These are phyloP conservation scores for Xylariaceae sp. DNA, from an alignment of 2,329 filamentous ascomycete genomes.

Conservation along the genomic window DNA sequence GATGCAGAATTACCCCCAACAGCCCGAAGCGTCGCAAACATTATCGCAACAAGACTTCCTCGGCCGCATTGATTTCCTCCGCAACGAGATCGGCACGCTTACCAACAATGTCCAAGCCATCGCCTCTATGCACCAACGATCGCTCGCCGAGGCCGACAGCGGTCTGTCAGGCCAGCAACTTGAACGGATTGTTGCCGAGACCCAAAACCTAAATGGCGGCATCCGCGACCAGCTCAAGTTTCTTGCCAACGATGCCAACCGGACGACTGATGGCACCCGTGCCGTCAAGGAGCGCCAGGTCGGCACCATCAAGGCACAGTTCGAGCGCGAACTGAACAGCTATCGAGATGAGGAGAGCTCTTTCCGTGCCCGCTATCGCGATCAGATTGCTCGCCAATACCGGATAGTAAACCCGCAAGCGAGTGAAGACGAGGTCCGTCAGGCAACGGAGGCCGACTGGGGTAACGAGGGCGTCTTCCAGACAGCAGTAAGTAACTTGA, in stretches of 20 bases:
- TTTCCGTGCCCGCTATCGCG: constrained; percentile 74
- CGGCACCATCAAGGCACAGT: constrained; percentile 72
- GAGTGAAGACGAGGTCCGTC: constrained; percentile 72
- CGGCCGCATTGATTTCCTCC: constrained; percentile 68
- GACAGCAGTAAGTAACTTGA: constrained; percentile 63
- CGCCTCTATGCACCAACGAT: constrained; percentile 73
- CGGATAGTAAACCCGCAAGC: constrained; percentile 83
- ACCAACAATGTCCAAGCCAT: constrained; percentile 73
- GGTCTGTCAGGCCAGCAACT: constrained; percentile 60
- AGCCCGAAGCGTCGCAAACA: constrained; percentile 40
- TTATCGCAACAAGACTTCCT: constrained; percentile 73
- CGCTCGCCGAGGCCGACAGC: constrained; percentile 70
- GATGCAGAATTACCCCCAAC: constrained; percentile 57
- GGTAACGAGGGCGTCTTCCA: constrained; percentile 83
- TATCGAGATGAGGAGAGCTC: constrained; percentile 75
- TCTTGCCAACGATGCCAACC: constrained; percentile 73
- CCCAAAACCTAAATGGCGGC: constrained; percentile 73
- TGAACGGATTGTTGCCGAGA: constrained; percentile 72
- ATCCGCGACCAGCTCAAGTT: constrained; percentile 82
- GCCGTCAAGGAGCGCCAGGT: constrained; percentile 74
- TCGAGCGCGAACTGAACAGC: constrained; percentile 73
- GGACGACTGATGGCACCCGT: constrained; percentile 66
- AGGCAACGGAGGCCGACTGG: constrained; percentile 75
- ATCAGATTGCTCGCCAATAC: constrained; percentile 82
- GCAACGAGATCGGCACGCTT: constrained; percentile 71